Evolutionary conservation across 2,329 filamentous ascomycete genomes (phyloP).

Genomic region (Coleophoma crateriformis): DNA sequence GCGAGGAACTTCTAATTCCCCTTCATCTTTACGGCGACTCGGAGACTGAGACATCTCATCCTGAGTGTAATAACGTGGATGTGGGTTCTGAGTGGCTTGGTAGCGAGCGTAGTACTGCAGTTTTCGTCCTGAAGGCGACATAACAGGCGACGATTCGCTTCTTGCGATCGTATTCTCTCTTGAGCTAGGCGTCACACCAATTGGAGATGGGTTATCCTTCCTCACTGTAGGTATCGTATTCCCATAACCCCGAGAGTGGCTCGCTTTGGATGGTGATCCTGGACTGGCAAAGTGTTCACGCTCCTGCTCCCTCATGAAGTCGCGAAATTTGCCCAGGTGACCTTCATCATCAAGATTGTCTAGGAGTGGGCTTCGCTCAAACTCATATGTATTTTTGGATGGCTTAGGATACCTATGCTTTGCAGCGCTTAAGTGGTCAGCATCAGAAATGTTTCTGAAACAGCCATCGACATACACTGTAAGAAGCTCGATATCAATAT

Average conservation of each 20-base stretch:
- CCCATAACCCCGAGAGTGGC: constrained; percentile 17
- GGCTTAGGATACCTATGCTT: constrained; percentile 4
- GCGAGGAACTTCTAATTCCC: too few relatives aligned
- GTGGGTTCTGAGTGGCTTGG: too few relatives aligned
- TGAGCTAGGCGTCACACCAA: neutral
- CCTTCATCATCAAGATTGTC: constrained; percentile 1
- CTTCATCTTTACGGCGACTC: constrained; percentile 2
- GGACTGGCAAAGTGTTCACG: constrained; percentile 7
- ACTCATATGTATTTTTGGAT: constrained; percentile 13
- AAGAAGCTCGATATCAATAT: constrained; percentile 3
- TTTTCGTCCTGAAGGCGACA: neutral
- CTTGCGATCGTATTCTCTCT: constrained; percentile 7
- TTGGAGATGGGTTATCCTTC: neutral
- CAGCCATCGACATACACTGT: neutral
- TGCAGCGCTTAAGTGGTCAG: neutral
- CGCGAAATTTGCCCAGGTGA: constrained; percentile 17
- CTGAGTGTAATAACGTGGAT: neutral
- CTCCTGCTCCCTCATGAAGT: constrained; percentile 13
- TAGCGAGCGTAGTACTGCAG: too few relatives aligned
- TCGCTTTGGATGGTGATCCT: constrained; percentile 8
- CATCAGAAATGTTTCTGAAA: neutral
- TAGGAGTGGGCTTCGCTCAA: constrained; percentile 20
- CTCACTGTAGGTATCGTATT: constrained; percentile 4
- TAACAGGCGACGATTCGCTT: constrained; percentile 16
- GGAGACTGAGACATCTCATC: constrained; percentile 1